These are phyloP conservation scores for Styphnolobium japonicum DNA, from an alignment of 306 rosid genomes.

Conservation along the genomic window DNA sequence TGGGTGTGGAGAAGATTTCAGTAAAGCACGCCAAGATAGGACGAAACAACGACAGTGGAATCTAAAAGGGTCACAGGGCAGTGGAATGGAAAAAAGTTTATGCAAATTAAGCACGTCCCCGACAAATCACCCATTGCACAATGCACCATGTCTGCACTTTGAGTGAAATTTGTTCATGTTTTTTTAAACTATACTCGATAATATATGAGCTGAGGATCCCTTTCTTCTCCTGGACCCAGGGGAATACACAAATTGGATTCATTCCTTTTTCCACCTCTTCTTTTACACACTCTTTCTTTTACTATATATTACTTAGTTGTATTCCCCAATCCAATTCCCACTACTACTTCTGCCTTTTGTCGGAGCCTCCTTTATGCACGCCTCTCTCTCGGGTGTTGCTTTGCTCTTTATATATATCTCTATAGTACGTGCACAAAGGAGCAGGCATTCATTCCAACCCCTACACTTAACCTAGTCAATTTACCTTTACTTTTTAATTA, in stretches of 20 bases:
- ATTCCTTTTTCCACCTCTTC: neutral
- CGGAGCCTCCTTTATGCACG: slow-evolving; percentile 43
- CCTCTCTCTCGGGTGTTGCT: neutral
- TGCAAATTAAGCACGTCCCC: slow-evolving; percentile 27
- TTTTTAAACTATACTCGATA: too few species aligned
- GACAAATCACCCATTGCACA: slow-evolving; percentile 18
- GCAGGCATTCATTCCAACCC: neutral
- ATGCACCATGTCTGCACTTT: slow-evolving; percentile 16
- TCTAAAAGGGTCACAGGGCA: neutral
- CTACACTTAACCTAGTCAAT: neutral
- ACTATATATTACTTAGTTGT: neutral
- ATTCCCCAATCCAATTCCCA: neutral
- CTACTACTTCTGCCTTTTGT: slow-evolving; percentile 22
- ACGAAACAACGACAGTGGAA: neutral
- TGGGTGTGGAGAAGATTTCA: too few species aligned
- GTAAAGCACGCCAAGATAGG: neutral
- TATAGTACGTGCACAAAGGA: too few species aligned
- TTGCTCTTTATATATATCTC: neutral
- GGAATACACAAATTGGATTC: neutral
- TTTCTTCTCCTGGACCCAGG: neutral
- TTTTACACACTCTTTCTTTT: too few species aligned
- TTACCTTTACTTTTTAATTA: neutral
- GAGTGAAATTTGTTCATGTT: neutral
- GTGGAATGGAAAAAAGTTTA: neutral
- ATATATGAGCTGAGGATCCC: neutral